Evolutionary conservation across 306 rosid genomes (phyloP), one percentile per base, ranked within the genome.

Genomic region (Benincasa hispida): DNA sequence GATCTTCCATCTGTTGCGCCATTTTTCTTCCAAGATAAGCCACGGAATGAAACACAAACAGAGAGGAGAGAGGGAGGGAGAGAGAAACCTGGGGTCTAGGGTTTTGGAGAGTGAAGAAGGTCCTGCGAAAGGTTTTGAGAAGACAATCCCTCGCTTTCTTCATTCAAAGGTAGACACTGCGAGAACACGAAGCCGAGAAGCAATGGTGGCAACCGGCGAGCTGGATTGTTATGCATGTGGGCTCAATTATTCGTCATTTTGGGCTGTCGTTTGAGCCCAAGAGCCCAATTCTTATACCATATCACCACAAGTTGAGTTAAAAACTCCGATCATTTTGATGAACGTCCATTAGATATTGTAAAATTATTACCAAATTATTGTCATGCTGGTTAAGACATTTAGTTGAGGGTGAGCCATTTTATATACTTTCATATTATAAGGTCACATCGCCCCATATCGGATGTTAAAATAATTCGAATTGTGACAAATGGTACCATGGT

Each of bases 61-160:
- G 15, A 67, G 10, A 17, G 15, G 37, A 62, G 48, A 62, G 19
- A n/a, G 5, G 3, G 24, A 66, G 27, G 13, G 24, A 42, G 55
- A 66, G 30, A 47, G n/a, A 63, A 48, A 39, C 72, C 80, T 80
- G 79, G 3, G 32, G 72, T 34, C 50, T 60, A 27, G 82, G 22
- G 74, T 79, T 81, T 19, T 48, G 59, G 60, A 62, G 75, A 76
- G 86, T 60, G 79, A 79, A 65, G 74, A 79, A 78, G 77, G 35
- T 54, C 75, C 60, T 67, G 83, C 32, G 19, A 12, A 68, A 75
- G 81, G 83, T 78, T 81, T 60, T 78, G 76, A 82, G 62, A 13
- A 80, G 48, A 15, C 86, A 50, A 59, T 80, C 89, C 89, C 93
- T 83, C 91, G 79, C 93, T 86, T 88, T 88, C 89, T 81, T 87